These are phyloP conservation scores for Lactifluus piperatus DNA, from an alignment of 768 basidiomycete species.

Conservation along the genomic window DNA sequence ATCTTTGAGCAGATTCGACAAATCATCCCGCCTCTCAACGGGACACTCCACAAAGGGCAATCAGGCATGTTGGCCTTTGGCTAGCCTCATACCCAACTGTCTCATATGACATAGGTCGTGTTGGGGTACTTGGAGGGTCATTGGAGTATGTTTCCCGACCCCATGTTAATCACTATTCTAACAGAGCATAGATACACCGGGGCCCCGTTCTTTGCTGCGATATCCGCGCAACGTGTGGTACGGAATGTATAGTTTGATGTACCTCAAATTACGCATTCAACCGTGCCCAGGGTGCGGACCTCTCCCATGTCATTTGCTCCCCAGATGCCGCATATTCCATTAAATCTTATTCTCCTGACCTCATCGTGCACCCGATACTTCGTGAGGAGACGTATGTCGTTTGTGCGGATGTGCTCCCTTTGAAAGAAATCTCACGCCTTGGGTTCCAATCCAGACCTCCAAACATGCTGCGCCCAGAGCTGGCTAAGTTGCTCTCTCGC, in stretches of 20 bases:
- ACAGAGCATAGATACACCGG: slow-evolving; percentile 71
- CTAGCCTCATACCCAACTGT: background rate
- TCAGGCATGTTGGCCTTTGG: slow-evolving; percentile 46
- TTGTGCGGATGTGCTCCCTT: background rate
- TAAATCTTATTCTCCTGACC: slow-evolving; percentile 93
- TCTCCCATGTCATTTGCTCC: slow-evolving; percentile 96
- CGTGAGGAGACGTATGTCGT: slow-evolving; percentile 50
- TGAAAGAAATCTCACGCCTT: background rate
- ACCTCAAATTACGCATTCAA: background rate
- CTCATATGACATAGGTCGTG: slow-evolving; percentile 47
- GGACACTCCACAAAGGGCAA: slow-evolving; percentile 89
- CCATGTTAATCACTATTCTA: background rate
- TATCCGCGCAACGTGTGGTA: slow-evolving; percentile 82
- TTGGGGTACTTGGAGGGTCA: slow-evolving; percentile 91
- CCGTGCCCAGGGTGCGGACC: slow-evolving; percentile 66
- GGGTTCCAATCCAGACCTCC: slow-evolving; percentile 32
- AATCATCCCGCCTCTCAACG: slow-evolving; percentile 86
- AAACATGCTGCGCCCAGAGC: slow-evolving; percentile 39
- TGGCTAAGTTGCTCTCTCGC: slow-evolving; percentile 67
- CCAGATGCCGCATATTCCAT: slow-evolving; percentile 88
- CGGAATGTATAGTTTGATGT: slow-evolving; percentile 19
- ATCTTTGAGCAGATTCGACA: slow-evolving; percentile 66
- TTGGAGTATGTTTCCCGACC: slow-evolving; percentile 58
- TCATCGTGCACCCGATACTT: slow-evolving; percentile 95
- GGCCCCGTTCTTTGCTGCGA: slow-evolving; percentile 92